Percentiles rank a stretch among this genome's conserved stretches.
phyloP scores from a whole-genome alignment of 495 filamentous ascomycete genomes.

The Bacidia rubella region DNA sequence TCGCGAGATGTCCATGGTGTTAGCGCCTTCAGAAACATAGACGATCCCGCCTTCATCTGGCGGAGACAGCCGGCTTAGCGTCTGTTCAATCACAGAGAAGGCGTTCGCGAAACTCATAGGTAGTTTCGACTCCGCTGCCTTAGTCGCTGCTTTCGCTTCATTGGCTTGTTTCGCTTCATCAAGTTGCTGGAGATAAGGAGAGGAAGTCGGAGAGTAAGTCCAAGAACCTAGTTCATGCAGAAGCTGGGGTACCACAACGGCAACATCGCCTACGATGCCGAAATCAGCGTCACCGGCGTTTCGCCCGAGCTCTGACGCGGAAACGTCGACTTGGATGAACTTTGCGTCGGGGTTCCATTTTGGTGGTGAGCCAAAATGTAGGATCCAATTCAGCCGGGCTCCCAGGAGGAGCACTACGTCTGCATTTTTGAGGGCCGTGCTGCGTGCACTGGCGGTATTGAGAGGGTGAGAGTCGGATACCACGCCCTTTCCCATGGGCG shows the following conservation, averaged over 20 bases:
- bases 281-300: constrained; percentile 30
- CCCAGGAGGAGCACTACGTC: constrained; percentile 49
- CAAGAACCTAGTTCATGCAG: constrained; percentile 27
- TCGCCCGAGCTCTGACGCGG: constrained; percentile 43
- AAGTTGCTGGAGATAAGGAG: constrained; percentile 24
- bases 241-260: constrained; percentile 38
- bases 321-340: constrained; percentile 49
- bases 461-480: constrained; percentile 41
- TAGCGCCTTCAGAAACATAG: constrained; percentile 53
- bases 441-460: constrained; percentile 44
- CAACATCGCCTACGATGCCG: constrained; percentile 40
- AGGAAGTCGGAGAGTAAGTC: constrained; percentile 27
- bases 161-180: constrained; percentile 35
- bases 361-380: constrained; percentile 46
- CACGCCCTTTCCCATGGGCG: constrained; percentile 53
- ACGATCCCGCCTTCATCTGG: constrained; percentile 38
- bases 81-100: constrained; percentile 40
- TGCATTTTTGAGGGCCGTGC: constrained; percentile 40
- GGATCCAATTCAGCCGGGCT: constrained; percentile 51
- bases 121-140: constrained; percentile 20
- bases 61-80: constrained; percentile 28
- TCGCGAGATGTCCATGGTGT: constrained; percentile 57
- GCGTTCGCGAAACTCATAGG: constrained; percentile 42
- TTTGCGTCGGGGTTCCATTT: constrained; percentile 41
- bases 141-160: constrained; percentile 30